Conservation (phyloP, 148 eudicot species). For the Camellia japonica region DNA sequence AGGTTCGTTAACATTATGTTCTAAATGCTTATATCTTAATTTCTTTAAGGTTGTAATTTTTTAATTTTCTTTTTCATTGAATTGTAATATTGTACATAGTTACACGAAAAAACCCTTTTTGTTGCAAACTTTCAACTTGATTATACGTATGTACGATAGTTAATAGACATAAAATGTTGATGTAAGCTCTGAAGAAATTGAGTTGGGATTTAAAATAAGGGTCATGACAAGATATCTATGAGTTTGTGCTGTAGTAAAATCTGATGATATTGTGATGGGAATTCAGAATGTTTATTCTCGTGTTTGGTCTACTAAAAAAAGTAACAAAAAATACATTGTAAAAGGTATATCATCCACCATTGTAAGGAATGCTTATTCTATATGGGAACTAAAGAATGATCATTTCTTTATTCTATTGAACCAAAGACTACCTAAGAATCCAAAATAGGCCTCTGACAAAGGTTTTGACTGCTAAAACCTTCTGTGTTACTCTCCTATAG, state of each 20-base stretch:
- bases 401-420: no score
- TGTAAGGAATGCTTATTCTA: no score
- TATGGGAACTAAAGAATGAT: no score
- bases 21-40: not conserved
- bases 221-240: not conserved
- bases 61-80: not conserved
- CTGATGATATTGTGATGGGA: not conserved
- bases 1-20: slow-evolving; percentile 41
- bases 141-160: not conserved
- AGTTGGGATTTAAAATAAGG: not conserved
- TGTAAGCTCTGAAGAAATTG: not conserved
- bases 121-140: not conserved
- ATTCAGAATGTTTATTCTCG: not conserved
- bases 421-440: not conserved
- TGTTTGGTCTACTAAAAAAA: no score
- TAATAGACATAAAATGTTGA: not conserved
- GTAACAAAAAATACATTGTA: no score
- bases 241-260: not conserved
- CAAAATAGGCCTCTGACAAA: not conserved
- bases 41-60: not conserved
- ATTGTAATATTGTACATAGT: not conserved
- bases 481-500: not conserved
- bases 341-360: no score
- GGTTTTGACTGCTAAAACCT: not conserved
- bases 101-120: not conserved